Conservation (phyloP, 495 filamentous ascomycete genomes). For the Talaromyces ruber region DNA sequence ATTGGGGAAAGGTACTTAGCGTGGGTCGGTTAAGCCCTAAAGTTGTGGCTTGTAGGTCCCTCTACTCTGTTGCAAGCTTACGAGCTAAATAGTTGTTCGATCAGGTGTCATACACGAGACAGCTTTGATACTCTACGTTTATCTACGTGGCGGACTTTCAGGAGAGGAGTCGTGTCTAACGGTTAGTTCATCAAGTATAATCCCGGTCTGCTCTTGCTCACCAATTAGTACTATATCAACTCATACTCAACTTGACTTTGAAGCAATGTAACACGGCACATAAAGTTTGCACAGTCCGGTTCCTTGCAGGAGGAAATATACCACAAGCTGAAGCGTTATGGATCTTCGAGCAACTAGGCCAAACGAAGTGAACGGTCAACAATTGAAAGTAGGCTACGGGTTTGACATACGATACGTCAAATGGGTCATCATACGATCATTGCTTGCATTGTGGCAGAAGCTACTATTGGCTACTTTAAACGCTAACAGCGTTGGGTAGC, state of each 20-base stretch:
- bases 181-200: constrained; percentile 35
- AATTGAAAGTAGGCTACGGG: neutral
- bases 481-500: neutral
- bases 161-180: constrained; percentile 71
- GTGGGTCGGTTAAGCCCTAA: constrained; percentile 81
- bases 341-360: neutral
- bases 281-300: neutral
- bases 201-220: neutral
- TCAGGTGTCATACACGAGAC: constrained; percentile 62
- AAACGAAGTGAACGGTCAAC: neutral
- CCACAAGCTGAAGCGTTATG: neutral
- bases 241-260: constrained; percentile 33
- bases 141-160: constrained; percentile 63
- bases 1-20: constrained; percentile 84
- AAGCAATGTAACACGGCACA: neutral
- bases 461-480: neutral
- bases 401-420: neutral
- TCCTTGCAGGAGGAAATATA: neutral
- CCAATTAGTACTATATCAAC: constrained; percentile 52
- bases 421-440: neutral
- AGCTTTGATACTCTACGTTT: constrained; percentile 88
- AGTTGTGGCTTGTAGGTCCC: constrained; percentile 73
- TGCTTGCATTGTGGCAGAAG: neutral
- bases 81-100: constrained; percentile 3
- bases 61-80: neutral